These are phyloP conservation scores for Sodiomyces alkalinus DNA, from an alignment of 2,329 filamentous ascomycete genomes.

Conservation along the genomic window DNA sequence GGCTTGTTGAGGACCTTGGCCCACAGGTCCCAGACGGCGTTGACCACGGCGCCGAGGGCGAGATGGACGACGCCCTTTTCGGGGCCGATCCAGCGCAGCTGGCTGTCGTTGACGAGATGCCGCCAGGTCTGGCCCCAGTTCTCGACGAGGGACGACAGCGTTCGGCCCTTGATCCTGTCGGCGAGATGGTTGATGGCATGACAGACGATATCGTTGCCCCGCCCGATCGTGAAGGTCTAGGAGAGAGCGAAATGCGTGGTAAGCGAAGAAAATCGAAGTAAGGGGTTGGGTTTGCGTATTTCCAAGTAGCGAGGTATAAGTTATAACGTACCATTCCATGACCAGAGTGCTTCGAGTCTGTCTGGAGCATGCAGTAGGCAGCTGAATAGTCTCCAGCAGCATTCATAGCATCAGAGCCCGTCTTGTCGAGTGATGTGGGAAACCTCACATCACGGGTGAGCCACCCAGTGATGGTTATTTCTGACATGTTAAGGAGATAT, in stretches of 20 bases:
- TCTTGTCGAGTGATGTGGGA: conserved; percentile 88
- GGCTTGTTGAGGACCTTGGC: conserved; percentile 75
- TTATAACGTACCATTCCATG: conserved; percentile 55
- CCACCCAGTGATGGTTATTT: conserved; percentile 60
- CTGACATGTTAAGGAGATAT: conserved; percentile 26
- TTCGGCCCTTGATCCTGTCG: conserved; percentile 59
- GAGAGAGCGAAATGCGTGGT: not conserved
- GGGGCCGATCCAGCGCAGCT: conserved; percentile 85
- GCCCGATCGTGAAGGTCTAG: conserved; percentile 70
- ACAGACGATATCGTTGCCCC: conserved; percentile 87
- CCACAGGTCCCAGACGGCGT: conserved; percentile 93
- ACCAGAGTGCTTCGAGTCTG: conserved; percentile 54
- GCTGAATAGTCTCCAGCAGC: conserved; percentile 83
- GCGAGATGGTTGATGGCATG: conserved; percentile 66
- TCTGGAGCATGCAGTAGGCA: conserved; percentile 85
- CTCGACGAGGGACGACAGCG: conserved; percentile 58
- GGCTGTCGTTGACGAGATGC: conserved; percentile 78
- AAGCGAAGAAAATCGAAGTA: not conserved
- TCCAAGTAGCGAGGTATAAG: no score
- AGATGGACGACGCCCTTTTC: conserved; percentile 93
- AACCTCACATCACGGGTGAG: conserved; percentile 61
- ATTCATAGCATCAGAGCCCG: conserved; percentile 96
- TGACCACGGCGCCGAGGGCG: conserved; percentile 75
- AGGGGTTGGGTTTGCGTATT: no score
- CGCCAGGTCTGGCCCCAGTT: conserved; percentile 86